Conservation (phyloP, 352 stramenopile species). For the Phytophthora sp. region DNA sequence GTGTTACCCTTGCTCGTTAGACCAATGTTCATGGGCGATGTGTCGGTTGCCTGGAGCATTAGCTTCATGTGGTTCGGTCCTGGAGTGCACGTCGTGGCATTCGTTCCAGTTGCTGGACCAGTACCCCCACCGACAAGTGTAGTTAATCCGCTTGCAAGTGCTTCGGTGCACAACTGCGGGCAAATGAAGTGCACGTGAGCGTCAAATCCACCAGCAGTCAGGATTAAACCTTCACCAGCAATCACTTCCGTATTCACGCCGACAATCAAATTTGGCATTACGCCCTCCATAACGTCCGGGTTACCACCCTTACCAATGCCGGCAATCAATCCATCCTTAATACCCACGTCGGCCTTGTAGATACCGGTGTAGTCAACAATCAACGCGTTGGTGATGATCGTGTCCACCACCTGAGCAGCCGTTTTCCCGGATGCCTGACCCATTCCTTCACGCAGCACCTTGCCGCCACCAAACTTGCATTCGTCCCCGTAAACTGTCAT, state of each 20-base stretch:
- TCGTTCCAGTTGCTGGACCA: slow-evolving; percentile 92
- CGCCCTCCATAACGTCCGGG: slow-evolving; percentile 95
- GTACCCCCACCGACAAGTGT: slow-evolving; percentile 93
- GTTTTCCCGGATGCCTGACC: slow-evolving; percentile 63
- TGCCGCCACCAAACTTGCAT: slow-evolving; percentile 97
- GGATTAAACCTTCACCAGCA: slow-evolving; percentile 95
- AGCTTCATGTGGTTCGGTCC: slow-evolving; percentile 94
- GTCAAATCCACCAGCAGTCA: slow-evolving; percentile 96
- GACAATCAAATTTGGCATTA: slow-evolving; percentile 88
- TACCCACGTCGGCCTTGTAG: slow-evolving; percentile 96
- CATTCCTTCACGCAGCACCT: slow-evolving; percentile 89
- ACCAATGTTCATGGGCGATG: slow-evolving; percentile 96
- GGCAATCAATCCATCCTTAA: slow-evolving; percentile 93
- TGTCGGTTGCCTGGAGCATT: slow-evolving; percentile 96
- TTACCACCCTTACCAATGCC: slow-evolving; percentile 98
- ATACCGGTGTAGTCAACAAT: slow-evolving; percentile 96
- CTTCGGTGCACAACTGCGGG: slow-evolving; percentile 93
- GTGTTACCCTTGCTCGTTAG: slow-evolving; percentile 98
- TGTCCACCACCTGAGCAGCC: slow-evolving; percentile 84
- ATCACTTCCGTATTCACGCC: slow-evolving; percentile 96
- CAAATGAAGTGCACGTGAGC: slow-evolving; percentile 98
- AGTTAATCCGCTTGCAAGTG: slow-evolving; percentile 92
- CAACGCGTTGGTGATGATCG: slow-evolving; percentile 97
- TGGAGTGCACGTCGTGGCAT: slow-evolving; percentile 97
- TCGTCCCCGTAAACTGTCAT: slow-evolving; percentile 81